Conservation (phyloP, 176 grass and related monocot genomes). For the maize (Zea mays) region DNA sequence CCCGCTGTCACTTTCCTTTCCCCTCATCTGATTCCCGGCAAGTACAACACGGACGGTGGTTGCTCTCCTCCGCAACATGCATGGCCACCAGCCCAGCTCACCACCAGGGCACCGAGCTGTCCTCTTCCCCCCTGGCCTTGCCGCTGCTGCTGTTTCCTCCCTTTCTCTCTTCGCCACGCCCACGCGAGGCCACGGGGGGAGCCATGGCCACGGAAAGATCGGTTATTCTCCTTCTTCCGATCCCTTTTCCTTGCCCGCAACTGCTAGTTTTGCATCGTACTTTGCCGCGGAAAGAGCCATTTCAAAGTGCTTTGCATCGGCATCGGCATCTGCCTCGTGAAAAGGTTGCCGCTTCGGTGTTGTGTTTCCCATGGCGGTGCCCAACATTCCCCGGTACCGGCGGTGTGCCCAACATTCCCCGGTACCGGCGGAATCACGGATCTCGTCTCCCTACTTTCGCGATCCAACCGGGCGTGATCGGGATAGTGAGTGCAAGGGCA, state of each 20-base stretch:
- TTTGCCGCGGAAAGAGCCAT: constrained; percentile 8
- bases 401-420: background rate
- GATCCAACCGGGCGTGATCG: too few species aligned
- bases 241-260: background rate
- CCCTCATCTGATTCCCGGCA: background rate
- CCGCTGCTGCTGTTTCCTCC: too few species aligned
- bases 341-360: background rate
- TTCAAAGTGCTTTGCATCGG: background rate
- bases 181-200: too few species aligned
- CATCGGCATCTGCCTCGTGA: background rate
- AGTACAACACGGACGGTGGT: background rate
- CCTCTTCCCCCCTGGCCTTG: background rate
- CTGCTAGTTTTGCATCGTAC: background rate
- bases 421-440: too few species aligned
- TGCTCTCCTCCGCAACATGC: background rate
- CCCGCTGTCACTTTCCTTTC: background rate
- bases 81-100: background rate
- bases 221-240: background rate
- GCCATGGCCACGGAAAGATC: background rate
- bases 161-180: too few species aligned
- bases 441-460: too few species aligned
- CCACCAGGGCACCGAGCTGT: background rate
- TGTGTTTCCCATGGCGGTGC: background rate
- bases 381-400: too few species aligned
- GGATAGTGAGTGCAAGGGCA: too few species aligned